phyloP scores from a whole-genome alignment of 441 rosid genomes.

The Jatropha podagrica region DNA sequence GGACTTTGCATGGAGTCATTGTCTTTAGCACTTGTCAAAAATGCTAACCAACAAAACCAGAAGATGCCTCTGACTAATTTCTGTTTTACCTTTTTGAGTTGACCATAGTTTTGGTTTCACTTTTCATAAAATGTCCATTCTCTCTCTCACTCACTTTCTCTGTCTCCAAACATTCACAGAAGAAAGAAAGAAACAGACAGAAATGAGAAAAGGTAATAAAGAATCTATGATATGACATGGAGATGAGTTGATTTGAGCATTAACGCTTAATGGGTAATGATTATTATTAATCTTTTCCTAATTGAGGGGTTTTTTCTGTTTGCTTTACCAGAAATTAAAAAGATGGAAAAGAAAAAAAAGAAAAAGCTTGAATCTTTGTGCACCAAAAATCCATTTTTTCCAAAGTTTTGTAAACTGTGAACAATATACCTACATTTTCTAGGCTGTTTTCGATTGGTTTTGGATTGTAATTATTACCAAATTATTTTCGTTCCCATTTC shows the following conservation, averaged over 20 bases:
- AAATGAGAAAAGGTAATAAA: neutral
- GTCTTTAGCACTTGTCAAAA: conserved; percentile 7
- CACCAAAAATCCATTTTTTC: neutral
- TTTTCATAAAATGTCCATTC: neutral
- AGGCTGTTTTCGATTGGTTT: neutral
- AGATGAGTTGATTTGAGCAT: too few relatives aligned
- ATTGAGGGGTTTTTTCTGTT: neutral
- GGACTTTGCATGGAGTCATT: conserved; percentile 17
- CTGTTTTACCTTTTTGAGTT: conserved; percentile 3
- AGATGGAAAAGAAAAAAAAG: neutral
- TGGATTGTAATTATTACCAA: conserved; percentile 15
- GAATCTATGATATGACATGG: neutral
- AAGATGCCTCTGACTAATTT: conserved; percentile 14
- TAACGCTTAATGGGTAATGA: neutral
- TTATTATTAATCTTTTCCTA: neutral
- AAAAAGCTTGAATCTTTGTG: conserved; percentile 14
- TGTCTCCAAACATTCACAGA: neutral
- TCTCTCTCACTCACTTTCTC: neutral
- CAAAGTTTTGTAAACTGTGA: conserved; percentile 13
- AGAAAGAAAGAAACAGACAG: neutral
- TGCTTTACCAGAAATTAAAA: neutral
- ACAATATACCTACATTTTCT: conserved; percentile 9
- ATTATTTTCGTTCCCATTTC: conserved; percentile 5
- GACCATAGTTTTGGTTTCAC: neutral
- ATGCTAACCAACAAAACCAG: neutral